Conservation (phyloP, 805 yeast genomes). For the Wickerhamomyces rabaulensis region DNA sequence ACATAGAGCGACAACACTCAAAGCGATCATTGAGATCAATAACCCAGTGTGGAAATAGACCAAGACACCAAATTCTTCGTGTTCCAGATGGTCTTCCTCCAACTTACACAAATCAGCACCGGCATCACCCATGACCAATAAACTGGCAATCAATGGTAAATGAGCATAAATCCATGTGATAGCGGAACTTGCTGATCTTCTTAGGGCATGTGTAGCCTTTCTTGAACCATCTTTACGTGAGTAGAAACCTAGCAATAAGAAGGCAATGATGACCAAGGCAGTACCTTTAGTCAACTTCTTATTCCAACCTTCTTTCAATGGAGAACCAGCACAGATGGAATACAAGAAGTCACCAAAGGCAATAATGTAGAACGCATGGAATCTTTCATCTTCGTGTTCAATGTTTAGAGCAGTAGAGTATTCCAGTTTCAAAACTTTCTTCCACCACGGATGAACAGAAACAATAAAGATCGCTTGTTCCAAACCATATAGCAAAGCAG, state of each 20-base stretch:
- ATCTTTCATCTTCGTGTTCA: conserved; percentile 63
- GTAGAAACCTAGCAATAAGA: conserved; percentile 47
- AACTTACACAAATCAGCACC: conserved; percentile 42
- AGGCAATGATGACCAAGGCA: conserved; percentile 43
- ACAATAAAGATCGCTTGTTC: conserved; percentile 37
- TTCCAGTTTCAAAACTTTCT: conserved; percentile 35
- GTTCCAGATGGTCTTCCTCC: conserved; percentile 22
- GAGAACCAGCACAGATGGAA: conserved; percentile 44
- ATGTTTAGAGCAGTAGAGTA: conserved; percentile 58
- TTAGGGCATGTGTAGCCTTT: conserved; percentile 48
- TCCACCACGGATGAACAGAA: conserved; percentile 43
- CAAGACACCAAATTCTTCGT: conserved; percentile 36
- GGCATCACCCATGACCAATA: conserved; percentile 55
- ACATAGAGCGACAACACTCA: conserved; percentile 36
- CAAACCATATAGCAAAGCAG: conserved; percentile 33
- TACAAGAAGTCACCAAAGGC: conserved; percentile 62
- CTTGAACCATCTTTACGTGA: conserved; percentile 45
- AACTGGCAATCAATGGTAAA: conserved; percentile 44
- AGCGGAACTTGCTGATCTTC: conserved; percentile 43
- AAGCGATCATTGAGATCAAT: conserved; percentile 35
- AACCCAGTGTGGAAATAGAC: conserved; percentile 52
- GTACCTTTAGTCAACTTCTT: conserved; percentile 42
- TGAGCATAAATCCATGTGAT: conserved; percentile 42
- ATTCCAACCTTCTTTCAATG: conserved; percentile 39
- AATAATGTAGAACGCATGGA: conserved; percentile 52